Conservation (phyloP, 2,329 filamentous ascomycete genomes). For the Neofusicoccum parvum region DNA sequence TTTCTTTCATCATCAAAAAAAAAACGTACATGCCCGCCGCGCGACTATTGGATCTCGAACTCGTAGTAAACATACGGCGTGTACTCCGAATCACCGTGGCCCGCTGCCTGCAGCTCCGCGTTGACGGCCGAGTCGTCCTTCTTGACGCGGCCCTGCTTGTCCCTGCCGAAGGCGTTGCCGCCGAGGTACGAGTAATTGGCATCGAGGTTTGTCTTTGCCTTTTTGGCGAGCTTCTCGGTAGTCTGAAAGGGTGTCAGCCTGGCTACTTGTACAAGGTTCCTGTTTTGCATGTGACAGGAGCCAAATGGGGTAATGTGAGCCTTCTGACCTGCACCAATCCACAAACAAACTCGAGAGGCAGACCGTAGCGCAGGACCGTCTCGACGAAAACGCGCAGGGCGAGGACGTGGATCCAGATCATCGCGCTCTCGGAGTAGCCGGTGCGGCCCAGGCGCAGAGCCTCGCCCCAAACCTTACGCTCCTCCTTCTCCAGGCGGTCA, state of each 20-base stretch:
- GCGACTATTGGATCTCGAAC: constrained; percentile 65
- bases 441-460: constrained; percentile 82
- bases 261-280: neutral
- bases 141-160: constrained; percentile 89
- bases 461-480: constrained; percentile 91
- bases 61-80: constrained; percentile 97
- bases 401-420: constrained; percentile 93
- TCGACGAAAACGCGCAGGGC: constrained; percentile 94
- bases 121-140: constrained; percentile 83
- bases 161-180: constrained; percentile 87
- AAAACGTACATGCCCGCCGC: neutral
- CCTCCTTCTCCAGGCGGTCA: constrained; percentile 77
- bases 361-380: constrained; percentile 92
- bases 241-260: constrained; percentile 57
- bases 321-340: constrained; percentile 73
- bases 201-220: constrained; percentile 69
- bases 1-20: neutral
- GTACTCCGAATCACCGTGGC: constrained; percentile 75
- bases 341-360: constrained; percentile 87
- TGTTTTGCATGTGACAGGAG: neutral
- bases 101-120: constrained; percentile 81
- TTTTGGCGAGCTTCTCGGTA: constrained; percentile 77
- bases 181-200: constrained; percentile 86
- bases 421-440: constrained; percentile 94
- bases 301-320: neutral